These are phyloP conservation scores for Aspergillus uvarum DNA, from an alignment of 2,329 filamentous ascomycete genomes.

Conservation along the genomic window DNA sequence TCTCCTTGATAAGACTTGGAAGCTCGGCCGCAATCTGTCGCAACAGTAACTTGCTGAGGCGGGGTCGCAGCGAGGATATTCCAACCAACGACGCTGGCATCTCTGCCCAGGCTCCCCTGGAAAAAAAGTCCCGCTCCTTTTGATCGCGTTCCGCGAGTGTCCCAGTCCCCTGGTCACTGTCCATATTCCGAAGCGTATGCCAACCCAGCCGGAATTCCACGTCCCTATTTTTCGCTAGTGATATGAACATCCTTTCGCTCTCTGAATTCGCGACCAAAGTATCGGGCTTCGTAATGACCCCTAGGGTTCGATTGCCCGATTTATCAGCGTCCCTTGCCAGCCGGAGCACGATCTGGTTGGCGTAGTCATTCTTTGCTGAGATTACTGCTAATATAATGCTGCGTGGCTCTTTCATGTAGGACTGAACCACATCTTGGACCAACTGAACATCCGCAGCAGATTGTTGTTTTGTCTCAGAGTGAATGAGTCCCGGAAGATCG, in stretches of 20 bases:
- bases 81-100: conserved; percentile 30
- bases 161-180: conserved; percentile 36
- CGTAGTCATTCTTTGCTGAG: conserved; percentile 44
- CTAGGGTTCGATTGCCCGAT: conserved; percentile 39
- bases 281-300: conserved; percentile 52
- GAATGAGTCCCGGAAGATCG: conserved; percentile 61
- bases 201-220: conserved; percentile 49
- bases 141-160: conserved; percentile 27
- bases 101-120: conserved; percentile 25
- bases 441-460: conserved; percentile 55
- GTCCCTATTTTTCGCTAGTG: conserved; percentile 46
- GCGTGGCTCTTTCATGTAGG: conserved; percentile 44
- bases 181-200: conserved; percentile 50
- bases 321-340: conserved; percentile 37
- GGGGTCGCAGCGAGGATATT: conserved; percentile 29
- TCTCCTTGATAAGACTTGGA: conserved; percentile 38
- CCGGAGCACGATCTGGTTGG: conserved; percentile 43
- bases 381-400: conserved; percentile 52
- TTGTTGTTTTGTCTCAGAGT: conserved; percentile 56
- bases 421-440: conserved; percentile 49
- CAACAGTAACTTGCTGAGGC: conserved; percentile 36
- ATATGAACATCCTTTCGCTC: conserved; percentile 36
- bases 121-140: conserved; percentile 35
- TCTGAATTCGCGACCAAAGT: conserved; percentile 37
- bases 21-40: conserved; percentile 36